Conservation (phyloP, 345 rosid species). For the Eucalyptus caleyi region DNA sequence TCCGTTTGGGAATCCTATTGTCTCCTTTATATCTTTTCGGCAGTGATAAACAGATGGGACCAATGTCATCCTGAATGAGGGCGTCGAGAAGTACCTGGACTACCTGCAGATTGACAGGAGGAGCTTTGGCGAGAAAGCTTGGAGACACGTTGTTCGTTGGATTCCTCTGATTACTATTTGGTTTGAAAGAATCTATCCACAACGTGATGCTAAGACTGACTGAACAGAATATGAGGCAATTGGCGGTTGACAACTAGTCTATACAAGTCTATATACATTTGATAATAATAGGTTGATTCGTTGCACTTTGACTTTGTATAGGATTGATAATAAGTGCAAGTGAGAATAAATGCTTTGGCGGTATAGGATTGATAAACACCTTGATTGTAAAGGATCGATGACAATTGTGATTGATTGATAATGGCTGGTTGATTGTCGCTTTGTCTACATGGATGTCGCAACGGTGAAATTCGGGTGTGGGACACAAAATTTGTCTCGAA, state of each 20-base stretch:
- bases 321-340: background rate
- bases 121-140: background rate
- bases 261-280: too few relatives aligned
- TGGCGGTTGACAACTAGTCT: background rate
- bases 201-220: accelerated
- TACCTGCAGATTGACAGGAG: background rate
- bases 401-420: too few relatives aligned
- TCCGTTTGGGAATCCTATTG: background rate
- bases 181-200: background rate
- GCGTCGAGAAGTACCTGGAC: background rate
- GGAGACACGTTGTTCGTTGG: background rate
- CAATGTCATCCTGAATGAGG: background rate
- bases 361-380: background rate
- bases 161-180: too few relatives aligned
- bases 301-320: background rate
- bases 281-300: background rate
- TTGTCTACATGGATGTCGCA: background rate
- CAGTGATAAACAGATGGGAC: background rate
- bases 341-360: background rate
- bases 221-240: background rate
- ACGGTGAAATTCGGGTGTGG: background rate
- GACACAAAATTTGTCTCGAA: background rate
- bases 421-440: background rate
- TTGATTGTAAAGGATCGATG: background rate
- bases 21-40: background rate